Evolutionary conservation across 352 stramenopile genomes (phyloP).

Genomic region (Phytophthora vignae): DNA sequence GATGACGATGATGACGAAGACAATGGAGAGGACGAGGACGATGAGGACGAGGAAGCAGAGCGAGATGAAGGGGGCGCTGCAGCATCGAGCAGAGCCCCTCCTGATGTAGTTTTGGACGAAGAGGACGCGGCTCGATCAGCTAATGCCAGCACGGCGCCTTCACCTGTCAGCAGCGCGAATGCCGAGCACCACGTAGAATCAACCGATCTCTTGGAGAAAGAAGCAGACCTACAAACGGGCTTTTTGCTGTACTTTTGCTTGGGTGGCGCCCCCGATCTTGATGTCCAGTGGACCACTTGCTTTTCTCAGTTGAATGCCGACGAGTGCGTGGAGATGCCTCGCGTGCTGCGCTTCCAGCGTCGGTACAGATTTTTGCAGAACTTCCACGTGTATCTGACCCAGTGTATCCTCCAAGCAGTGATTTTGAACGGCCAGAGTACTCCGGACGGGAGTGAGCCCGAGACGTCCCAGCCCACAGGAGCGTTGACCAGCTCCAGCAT

Average conservation of each 20-base stretch:
- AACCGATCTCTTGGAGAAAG: slow-evolving; percentile 43
- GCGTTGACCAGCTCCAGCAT: slow-evolving; percentile 22
- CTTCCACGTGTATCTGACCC: slow-evolving; percentile 54
- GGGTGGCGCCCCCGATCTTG: slow-evolving; percentile 59
- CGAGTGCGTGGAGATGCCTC: slow-evolving; percentile 57
- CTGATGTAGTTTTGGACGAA: slow-evolving; percentile 56
- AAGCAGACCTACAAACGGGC: slow-evolving; percentile 53
- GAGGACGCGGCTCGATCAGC: slow-evolving; percentile 23
- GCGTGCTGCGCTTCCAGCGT: slow-evolving; percentile 46
- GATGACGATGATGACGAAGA: slow-evolving; percentile 42
- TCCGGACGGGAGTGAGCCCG: neutral
- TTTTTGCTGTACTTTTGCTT: slow-evolving; percentile 70
- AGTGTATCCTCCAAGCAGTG: slow-evolving; percentile 63
- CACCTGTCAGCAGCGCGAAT: slow-evolving; percentile 7
- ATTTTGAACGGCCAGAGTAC: slow-evolving; percentile 41
- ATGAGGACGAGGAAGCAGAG: slow-evolving; percentile 53
- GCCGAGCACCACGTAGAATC: slow-evolving; percentile 20
- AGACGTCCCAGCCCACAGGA: slow-evolving; percentile 14
- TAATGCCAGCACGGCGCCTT: slow-evolving; percentile 18
- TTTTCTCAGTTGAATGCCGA: slow-evolving; percentile 45
- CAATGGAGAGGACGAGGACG: slow-evolving; percentile 37
- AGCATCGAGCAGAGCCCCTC: slow-evolving; percentile 44
- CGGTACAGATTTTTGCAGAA: slow-evolving; percentile 44
- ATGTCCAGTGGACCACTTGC: slow-evolving; percentile 47
- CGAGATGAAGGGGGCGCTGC: slow-evolving; percentile 13